These are phyloP conservation scores for Zalerion maritima DNA, from an alignment of 495 filamentous ascomycete genomes.

Conservation along the genomic window DNA sequence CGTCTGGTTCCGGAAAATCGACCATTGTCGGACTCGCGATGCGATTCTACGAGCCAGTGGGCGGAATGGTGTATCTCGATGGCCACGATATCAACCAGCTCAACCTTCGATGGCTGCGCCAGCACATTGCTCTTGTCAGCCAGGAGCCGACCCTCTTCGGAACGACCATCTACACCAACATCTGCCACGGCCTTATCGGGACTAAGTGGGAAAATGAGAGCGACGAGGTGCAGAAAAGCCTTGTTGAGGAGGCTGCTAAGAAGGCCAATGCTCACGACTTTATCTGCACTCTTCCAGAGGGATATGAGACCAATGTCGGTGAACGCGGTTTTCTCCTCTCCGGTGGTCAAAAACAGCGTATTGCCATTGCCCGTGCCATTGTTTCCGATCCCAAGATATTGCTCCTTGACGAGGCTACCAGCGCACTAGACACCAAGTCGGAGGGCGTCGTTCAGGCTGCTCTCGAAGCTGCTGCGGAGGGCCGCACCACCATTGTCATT, in stretches of 20 bases:
- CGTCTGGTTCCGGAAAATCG: slow-evolving; percentile 80
- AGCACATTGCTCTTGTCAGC: slow-evolving; percentile 79
- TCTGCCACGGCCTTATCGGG: slow-evolving; percentile 76
- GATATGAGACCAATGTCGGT: slow-evolving; percentile 88
- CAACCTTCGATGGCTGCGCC: slow-evolving; percentile 82
- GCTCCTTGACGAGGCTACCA: slow-evolving; percentile 87
- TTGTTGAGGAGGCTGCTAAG: slow-evolving; percentile 66
- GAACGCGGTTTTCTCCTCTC: slow-evolving; percentile 86
- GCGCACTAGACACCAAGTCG: slow-evolving; percentile 86
- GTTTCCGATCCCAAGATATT: slow-evolving; percentile 93
- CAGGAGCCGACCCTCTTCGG: slow-evolving; percentile 73
- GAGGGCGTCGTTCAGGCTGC: slow-evolving; percentile 93
- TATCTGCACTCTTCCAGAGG: slow-evolving; percentile 66
- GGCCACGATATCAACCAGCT: slow-evolving; percentile 66
- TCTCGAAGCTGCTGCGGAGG: slow-evolving; percentile 70
- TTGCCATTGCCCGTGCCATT: slow-evolving; percentile 72
- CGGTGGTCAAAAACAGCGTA: slow-evolving; percentile 93
- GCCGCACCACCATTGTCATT: slow-evolving; percentile 93
- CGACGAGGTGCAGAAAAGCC: slow-evolving; percentile 48
- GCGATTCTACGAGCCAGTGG: slow-evolving; percentile 81
- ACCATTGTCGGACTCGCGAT: slow-evolving; percentile 88
- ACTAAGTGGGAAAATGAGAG: slow-evolving; percentile 55
- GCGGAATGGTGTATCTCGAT: slow-evolving; percentile 66
- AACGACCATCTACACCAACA: slow-evolving; percentile 76
- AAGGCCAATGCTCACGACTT: slow-evolving; percentile 94